Evolutionary conservation across 2,329 filamentous ascomycete genomes (phyloP).

Genomic region (Colletotrichum musae): DNA sequence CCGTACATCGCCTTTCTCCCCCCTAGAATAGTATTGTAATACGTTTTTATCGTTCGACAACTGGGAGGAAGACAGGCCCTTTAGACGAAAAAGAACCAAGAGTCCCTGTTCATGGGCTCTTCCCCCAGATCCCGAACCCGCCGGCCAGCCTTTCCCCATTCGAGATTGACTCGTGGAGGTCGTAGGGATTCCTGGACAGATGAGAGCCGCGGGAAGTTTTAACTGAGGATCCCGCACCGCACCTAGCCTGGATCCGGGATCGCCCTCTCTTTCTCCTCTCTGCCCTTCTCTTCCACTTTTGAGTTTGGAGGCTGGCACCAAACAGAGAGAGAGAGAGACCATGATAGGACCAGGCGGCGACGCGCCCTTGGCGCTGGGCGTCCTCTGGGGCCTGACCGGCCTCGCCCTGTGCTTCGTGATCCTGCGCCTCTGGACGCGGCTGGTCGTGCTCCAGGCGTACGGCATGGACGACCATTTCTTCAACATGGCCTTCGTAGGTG

Average conservation of each 20-base stretch:
- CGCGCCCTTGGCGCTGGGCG: conserved; percentile 39
- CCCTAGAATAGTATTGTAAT: background rate
- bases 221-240: conserved; percentile 14
- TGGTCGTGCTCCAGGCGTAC: conserved; percentile 32
- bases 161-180: conserved; percentile 17
- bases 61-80: background rate
- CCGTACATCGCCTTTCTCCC: background rate
- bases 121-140: conserved; percentile 15
- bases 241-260: conserved; percentile 2
- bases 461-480: conserved; percentile 40
- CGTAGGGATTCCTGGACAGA: conserved; percentile 11
- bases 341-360: conserved; percentile 40
- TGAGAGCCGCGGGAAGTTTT: conserved; percentile 25
- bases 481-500: conserved; percentile 37
- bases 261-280: conserved; percentile 15
- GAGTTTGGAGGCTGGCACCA: conserved; percentile 20
- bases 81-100: background rate
- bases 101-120: background rate
- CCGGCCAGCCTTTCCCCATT: conserved; percentile 1
- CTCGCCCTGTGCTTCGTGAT: conserved; percentile 49
- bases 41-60: background rate
- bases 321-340: background rate
- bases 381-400: conserved; percentile 48
- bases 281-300: background rate
- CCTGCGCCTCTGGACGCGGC: conserved; percentile 55